Evolutionary conservation across 352 stramenopile genomes (phyloP), one percentile per base, ranked within the genome.

Genomic region (Phytopythium litorale): DNA sequence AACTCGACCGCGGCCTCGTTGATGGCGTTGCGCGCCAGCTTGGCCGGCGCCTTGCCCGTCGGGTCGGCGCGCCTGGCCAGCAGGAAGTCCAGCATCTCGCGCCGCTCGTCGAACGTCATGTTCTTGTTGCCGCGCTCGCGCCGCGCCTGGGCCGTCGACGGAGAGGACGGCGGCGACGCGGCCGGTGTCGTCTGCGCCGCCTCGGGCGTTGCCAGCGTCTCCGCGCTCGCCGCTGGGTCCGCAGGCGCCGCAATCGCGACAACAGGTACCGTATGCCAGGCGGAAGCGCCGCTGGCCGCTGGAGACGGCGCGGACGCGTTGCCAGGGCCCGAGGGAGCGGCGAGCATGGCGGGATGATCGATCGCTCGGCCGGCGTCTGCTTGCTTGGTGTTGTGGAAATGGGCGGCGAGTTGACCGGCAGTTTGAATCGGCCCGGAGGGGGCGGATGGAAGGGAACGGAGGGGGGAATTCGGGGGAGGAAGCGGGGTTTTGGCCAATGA

Each of bases 61-160:
- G 56, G 64, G 48, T 80, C 69, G 3, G 70, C 51, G 40, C 72
- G 69, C 43, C 72, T 43, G 52, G 69, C 65, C 37, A 80, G 33
- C 12, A 80, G 69, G 56, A 80, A 80, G 37, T 80, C 72, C 4
- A 80, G 72, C 72, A 80, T 80, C 35, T 65, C 52, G 33, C 69
- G 69, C 35, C 72, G 72, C 63, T 80, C 72, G 7, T 76, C 69
- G 53, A 75, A 75, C 33, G 69, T 77, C 51, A 80, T 70, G 52
- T 80, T 80, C 40, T 68, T 73, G 55, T 70, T 77, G 12, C 72
- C 72, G 11, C 72, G 72, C 46, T 77, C 72, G 9, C 37, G 37
- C 21, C 54, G 35, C 9, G 51, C 30, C 30, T 57, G 30, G 30
- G 16, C 13, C 7, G 30, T 8, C 21, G 25, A 15, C 18, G 32